These are phyloP conservation scores for Candida xyloterini DNA, from an alignment of 805 yeast species.

Conservation along the genomic window DNA sequence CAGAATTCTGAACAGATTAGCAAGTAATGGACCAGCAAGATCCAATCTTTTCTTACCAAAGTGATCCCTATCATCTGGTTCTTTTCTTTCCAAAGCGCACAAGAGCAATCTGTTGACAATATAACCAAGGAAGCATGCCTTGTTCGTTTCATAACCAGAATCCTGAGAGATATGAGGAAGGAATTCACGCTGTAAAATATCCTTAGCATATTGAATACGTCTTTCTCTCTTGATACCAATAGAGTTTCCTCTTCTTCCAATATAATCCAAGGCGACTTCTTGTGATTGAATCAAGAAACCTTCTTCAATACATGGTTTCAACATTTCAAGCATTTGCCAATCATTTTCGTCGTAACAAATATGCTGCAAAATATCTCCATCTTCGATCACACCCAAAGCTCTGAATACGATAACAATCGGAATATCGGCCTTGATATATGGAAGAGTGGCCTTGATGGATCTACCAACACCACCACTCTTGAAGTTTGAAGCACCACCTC, in stretches of 20 bases:
- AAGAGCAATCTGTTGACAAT: slow-evolving; percentile 93
- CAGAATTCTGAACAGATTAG: slow-evolving; percentile 89
- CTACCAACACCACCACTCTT: slow-evolving; percentile 58
- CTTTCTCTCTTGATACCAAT: slow-evolving; percentile 94
- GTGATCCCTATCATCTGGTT: slow-evolving; percentile 99
- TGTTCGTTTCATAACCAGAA: slow-evolving; percentile 94
- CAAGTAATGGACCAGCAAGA: slow-evolving; percentile 96
- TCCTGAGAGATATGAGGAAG: slow-evolving; percentile 96
- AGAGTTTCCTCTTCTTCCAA: slow-evolving; percentile 98
- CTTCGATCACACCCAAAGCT: slow-evolving; percentile 98
- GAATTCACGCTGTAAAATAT: slow-evolving; percentile 92
- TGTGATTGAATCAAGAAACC: slow-evolving; percentile 98
- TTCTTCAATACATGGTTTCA: slow-evolving; percentile 98
- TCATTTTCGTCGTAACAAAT: slow-evolving; percentile 96
- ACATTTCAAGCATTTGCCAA: slow-evolving; percentile 99
- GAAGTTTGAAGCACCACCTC: slow-evolving; percentile 46
- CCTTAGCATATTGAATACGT: slow-evolving; percentile 97
- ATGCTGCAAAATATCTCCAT: slow-evolving; percentile 97
- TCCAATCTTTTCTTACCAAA: slow-evolving; percentile 98
- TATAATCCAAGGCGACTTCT: slow-evolving; percentile 95
- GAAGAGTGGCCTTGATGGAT: slow-evolving; percentile 92
- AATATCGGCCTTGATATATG: slow-evolving; percentile 93
- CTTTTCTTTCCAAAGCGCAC: slow-evolving; percentile 96
- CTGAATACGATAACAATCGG: slow-evolving; percentile 97
- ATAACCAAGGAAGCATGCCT: slow-evolving; percentile 96